Base-by-base conservation (phyloP, 1,139 yeast genomes). In the Yamadazyma membranifaciens region DNA sequence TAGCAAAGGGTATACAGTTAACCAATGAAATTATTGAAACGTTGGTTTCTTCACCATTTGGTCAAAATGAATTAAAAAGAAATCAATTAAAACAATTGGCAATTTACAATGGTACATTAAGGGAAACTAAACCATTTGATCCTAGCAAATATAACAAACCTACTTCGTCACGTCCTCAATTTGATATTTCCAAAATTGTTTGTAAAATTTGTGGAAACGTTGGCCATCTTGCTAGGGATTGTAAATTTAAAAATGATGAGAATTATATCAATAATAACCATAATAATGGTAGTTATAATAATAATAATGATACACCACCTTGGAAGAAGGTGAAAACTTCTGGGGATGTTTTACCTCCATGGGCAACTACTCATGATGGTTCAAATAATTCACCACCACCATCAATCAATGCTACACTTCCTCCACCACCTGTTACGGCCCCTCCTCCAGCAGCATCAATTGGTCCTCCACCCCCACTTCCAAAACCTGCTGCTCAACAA, bases 71-170 rank as follows among this genome's bases (percentile, higher is more conserved):
- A 48, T 73, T 87, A 60, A 94, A 94, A 58, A 72, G 97, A 42
- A 89, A 86, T 35, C 99, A 94, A 59, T 72, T 94, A 48, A 74
- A 96, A 47, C 96, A 92, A 55, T 72, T 94, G 52, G 99, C 99
- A 0, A 83, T 87, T 12, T 72, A 92, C 44, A 94, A 92, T 65
- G 99, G 99, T 63, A 94, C 98, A 0, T 71, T 89, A 37, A 75
- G 98, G 41, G 96, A 87, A 54, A 71, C 78, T 2, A 86, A 81
- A 83, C 89, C 67, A 66, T 81, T 60, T 68, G 83, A 60, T 71
- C 87, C 53, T 69, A 36, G 30, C 11, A 96, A 68, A 66, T 73
- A 52, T 55, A 73, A 82, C 54, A 40, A 68, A 65, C 72, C 51
- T 52, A 25, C 32, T 6, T 16, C 31, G 9, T 56, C 63, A 9